Percentiles rank a stretch among this genome's conserved stretches.
These are phyloP conservation scores for Fraxinus latifolia DNA, from an alignment of 305 asterid genomes.

Conservation along the genomic window DNA sequence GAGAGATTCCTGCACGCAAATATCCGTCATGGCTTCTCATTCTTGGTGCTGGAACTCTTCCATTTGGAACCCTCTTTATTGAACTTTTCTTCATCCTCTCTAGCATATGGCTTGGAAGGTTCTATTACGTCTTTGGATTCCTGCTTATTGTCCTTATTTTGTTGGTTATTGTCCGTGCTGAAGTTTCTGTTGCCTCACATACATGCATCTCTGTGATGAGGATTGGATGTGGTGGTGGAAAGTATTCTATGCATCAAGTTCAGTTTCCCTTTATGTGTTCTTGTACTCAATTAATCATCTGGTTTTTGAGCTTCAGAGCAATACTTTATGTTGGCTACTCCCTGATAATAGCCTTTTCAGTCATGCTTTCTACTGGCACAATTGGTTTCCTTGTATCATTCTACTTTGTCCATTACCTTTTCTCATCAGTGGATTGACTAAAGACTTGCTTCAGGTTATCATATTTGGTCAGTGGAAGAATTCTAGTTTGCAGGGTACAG, in stretches of 20 bases:
- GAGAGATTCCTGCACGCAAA: conserved; percentile 67
- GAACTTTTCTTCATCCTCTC: conserved; percentile 83
- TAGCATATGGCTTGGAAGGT: conserved; percentile 74
- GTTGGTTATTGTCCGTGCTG: conserved; percentile 71
- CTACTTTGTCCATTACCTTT: conserved; percentile 69
- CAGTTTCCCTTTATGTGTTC: conserved; percentile 70
- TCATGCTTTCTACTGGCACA: conserved; percentile 70
- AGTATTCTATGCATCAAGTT: conserved; percentile 70
- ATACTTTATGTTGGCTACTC: conserved; percentile 67
- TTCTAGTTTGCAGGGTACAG: conserved; percentile 3
- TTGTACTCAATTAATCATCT: conserved; percentile 66
- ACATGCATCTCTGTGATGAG: conserved; percentile 80
- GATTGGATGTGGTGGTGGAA: conserved; percentile 98
- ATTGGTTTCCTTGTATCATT: conserved; percentile 66
- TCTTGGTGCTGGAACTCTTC: conserved; percentile 83
- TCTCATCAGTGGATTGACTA: conserved; percentile 74
- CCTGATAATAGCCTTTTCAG: conserved; percentile 61
- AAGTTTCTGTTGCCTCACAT: conserved; percentile 71
- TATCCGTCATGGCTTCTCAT: conserved; percentile 84
- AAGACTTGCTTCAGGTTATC: conserved; percentile 8
- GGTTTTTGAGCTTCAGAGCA: conserved; percentile 71
- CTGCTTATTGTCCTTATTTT: conserved; percentile 53
- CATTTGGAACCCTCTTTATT: conserved; percentile 81
- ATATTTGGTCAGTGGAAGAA: conserved; percentile 7
- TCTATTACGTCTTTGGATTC: conserved; percentile 69